These are phyloP conservation scores for Fagopyrum homotropicum DNA, from an alignment of 148 eudicot genomes.

Conservation along the genomic window DNA sequence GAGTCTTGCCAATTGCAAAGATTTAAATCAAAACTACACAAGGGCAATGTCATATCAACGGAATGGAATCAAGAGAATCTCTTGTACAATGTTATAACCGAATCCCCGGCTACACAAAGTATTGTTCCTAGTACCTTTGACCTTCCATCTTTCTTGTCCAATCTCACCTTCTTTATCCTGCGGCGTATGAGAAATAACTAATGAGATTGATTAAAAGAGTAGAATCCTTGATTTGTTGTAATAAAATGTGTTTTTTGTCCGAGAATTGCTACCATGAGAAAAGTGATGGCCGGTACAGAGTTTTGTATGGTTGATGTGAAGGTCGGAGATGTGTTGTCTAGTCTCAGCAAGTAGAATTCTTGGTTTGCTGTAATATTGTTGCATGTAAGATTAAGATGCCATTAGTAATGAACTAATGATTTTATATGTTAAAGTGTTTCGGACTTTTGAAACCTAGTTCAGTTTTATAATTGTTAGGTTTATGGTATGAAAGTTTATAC, in stretches of 20 bases:
- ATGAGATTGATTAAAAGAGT: no score
- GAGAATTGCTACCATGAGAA: constrained; percentile 84
- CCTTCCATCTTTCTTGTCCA: constrained; percentile 69
- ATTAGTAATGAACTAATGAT: neutral
- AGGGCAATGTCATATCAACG: no score
- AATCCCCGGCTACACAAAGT: constrained; percentile 77
- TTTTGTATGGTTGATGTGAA: constrained; percentile 33
- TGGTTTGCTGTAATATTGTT: constrained; percentile 91
- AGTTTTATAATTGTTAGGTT: no score
- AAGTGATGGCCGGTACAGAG: constrained; percentile 95
- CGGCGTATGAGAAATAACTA: neutral
- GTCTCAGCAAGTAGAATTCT: constrained; percentile 92
- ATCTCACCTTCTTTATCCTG: constrained; percentile 81
- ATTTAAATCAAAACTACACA: no score
- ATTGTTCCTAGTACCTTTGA: constrained; percentile 67
- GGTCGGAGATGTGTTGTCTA: constrained; percentile 35
- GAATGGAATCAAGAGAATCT: constrained; percentile 19
- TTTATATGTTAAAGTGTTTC: no score
- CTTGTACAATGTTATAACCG: constrained; percentile 83
- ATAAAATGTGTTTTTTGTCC: constrained; percentile 26
- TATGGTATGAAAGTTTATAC: no score
- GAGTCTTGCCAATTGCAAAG: no score
- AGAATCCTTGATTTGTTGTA: neutral
- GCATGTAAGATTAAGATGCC: neutral
- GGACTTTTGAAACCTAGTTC: no score